phyloP scores from a whole-genome alignment of 371 early-diverging fungal genomes.

The Circinella minor region DNA sequence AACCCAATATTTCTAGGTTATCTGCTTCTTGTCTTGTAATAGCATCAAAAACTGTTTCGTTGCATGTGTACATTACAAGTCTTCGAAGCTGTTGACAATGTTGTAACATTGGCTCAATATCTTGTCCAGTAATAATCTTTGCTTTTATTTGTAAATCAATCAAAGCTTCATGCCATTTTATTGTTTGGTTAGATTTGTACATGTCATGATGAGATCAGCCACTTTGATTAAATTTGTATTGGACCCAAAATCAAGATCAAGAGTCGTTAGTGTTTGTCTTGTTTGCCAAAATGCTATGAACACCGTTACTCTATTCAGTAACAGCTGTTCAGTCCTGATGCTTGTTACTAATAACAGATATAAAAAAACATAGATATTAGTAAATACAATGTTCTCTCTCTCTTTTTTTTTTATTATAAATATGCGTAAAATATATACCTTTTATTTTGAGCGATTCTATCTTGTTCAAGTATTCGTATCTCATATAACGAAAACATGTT shows the following conservation, averaged over 20 bases:
- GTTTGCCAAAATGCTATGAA: not conserved
- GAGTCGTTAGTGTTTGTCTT: not conserved
- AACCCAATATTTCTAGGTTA: not conserved
- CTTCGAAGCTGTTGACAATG: not conserved
- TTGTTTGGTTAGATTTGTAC: not conserved
- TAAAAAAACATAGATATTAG: not conserved
- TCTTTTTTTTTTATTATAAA: too few relatives aligned
- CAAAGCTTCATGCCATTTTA: not conserved
- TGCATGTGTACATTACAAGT: not conserved
- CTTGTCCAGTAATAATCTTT: not conserved
- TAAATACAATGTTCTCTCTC: too few relatives aligned
- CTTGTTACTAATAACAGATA: too few relatives aligned
- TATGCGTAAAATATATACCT: not conserved
- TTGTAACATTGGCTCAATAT: not conserved
- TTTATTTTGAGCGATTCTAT: not conserved
- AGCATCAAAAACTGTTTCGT: not conserved
- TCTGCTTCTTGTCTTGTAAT: not conserved
- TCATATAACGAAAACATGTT: not conserved
- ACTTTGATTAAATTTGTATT: not conserved
- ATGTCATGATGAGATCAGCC: not conserved
- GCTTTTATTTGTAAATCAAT: not conserved
- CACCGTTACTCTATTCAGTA: not conserved
- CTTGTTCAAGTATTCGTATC: not conserved
- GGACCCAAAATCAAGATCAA: not conserved
- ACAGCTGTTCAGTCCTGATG: not conserved